Conservation (phyloP, 129 eudicot species). For the Centella asiatica region DNA sequence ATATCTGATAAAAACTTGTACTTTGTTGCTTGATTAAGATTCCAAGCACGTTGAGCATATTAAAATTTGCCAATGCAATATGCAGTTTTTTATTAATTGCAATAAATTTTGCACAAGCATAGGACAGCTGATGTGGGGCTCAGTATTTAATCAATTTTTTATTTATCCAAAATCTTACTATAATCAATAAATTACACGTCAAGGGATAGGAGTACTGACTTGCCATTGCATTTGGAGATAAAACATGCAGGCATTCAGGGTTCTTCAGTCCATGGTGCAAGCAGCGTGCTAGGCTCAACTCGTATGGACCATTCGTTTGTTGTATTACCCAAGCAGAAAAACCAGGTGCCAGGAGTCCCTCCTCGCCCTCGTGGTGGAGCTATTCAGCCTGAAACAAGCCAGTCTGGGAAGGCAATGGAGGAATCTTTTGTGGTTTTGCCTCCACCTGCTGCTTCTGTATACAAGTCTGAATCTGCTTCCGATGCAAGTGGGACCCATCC, state of each 20-base stretch:
- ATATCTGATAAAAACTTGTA: no score
- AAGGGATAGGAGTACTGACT: background rate
- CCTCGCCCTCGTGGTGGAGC: conserved; percentile 78
- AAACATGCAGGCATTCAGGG: conserved; percentile 62
- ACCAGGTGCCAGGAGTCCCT: conserved; percentile 56
- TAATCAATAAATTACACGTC: no score
- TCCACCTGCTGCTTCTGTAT: conserved; percentile 95
- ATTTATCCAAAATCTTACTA: no score
- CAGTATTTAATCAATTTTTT: no score
- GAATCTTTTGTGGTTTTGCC: conserved; percentile 97
- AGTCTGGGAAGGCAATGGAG: conserved; percentile 77
- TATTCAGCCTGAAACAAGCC: conserved; percentile 34
- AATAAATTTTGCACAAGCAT: conserved; percentile 2
- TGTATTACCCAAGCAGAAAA: conserved; percentile 80
- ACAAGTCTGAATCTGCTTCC: conserved; percentile 61
- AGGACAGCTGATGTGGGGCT: no score
- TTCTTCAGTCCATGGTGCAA: conserved; percentile 66
- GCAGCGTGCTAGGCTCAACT: conserved; percentile 65
- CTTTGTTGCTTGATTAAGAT: background rate
- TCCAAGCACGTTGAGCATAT: background rate
- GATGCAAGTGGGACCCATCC: conserved; percentile 58
- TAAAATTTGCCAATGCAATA: background rate
- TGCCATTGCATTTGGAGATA: conserved; percentile 4
- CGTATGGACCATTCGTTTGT: conserved; percentile 90
- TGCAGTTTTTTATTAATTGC: background rate